Base-by-base conservation (phyloP, 2,329 filamentous ascomycete genomes). In the Pochonia chlamydosporia region DNA sequence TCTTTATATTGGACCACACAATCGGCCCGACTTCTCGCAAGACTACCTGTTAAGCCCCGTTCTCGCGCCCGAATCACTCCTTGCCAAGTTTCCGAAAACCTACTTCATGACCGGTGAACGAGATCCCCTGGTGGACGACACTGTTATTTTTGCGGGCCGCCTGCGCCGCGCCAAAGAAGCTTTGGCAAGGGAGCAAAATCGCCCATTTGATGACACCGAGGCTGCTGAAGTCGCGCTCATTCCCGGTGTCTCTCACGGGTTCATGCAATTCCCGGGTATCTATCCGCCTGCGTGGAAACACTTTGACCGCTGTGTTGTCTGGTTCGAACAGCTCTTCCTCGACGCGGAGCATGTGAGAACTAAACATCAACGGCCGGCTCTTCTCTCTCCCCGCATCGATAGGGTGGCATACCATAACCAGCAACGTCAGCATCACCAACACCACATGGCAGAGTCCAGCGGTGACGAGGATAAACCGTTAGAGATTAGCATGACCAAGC, bases 51-150 rank as follows among this genome's bases (percentile, higher is more conserved):
- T 99, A 3, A 95, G 88, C 0, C 93, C 93, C 0, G 83, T 96
- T 1, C 78, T 96, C 0, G 91, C 93, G 0, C 93, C 93, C 0
- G 92, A 96, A 55, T 74, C 80, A 1, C 73, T 97, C 0, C 78
- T 99, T 0, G 81, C 85, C 13, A 78, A 79, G n/a, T 97, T 99
- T 56, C 93, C 93, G 1, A 96, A 95, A 63, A 93, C 87, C 0
- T 96, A 92, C 64, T 90, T 99, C 58, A 72, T 97, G 44, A 97
- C 93, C 0, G 93, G 93, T 43, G 93, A 99, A 69, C 85, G 92
- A 25, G 93, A 99, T 62, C 93, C 93, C 0, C 71, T 99, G 0
- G 93, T 97, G 0, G 93, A 99, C 61, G 93, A 99, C 63, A 99
- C 93, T 0, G 89, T 96, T 41, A 91, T 99, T 52, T 96, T 99